These are phyloP conservation scores for Yarrowia bubula DNA, from an alignment of 805 yeast species.

Conservation along the genomic window DNA sequence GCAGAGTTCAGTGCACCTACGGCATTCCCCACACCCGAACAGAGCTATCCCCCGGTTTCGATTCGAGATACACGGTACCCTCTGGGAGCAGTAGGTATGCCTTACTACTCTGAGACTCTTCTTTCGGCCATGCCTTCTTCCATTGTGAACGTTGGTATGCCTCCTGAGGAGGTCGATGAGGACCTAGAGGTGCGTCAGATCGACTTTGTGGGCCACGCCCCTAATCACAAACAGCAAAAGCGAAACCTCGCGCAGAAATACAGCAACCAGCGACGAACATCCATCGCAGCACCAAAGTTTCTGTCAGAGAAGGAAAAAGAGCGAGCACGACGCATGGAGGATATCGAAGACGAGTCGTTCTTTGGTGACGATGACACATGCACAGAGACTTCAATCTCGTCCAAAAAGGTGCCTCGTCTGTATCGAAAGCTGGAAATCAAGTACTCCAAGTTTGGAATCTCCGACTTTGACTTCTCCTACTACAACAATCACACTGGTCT, in stretches of 20 bases:
- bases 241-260: conserved; percentile 46
- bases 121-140: conserved; percentile 51
- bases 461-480: conserved; percentile 85
- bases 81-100: conserved; percentile 75
- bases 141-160: conserved; percentile 61
- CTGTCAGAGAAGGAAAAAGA: conserved; percentile 53
- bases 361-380: conserved; percentile 26
- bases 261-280: conserved; percentile 36
- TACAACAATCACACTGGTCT: conserved; percentile 64
- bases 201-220: conserved; percentile 45
- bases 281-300: conserved; percentile 48
- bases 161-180: conserved; percentile 55
- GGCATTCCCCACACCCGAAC: conserved; percentile 49
- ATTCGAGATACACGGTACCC: conserved; percentile 52
- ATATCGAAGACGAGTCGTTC: conserved; percentile 31
- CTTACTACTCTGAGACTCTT: conserved; percentile 73
- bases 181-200: conserved; percentile 44
- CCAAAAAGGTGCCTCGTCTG: conserved; percentile 63
- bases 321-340: conserved; percentile 37
- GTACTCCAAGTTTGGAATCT: conserved; percentile 87
- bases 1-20: conserved; percentile 47
- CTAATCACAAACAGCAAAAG: conserved; percentile 59
- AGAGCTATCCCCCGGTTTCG: conserved; percentile 31
- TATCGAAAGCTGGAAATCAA: conserved; percentile 71
- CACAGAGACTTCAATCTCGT: conserved; percentile 10